Conservation (phyloP, 345 rosid species). For the Diplotaxis tenuifolia region DNA sequence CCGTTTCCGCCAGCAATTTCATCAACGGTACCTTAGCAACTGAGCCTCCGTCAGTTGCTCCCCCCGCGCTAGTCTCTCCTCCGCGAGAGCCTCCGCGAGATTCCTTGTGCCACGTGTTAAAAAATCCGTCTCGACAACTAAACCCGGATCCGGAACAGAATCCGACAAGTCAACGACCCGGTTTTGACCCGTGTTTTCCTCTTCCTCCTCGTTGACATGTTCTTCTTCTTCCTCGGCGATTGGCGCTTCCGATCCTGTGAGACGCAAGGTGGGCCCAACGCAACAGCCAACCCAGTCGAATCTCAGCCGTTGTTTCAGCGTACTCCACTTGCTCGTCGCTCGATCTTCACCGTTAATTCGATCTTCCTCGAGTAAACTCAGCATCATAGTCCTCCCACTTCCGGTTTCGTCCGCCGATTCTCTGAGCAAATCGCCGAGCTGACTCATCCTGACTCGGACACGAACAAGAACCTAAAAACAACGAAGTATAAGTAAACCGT, state of each 20-base stretch:
- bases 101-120: conserved; percentile 47
- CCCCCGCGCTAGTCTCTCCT: conserved; percentile 60
- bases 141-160: not conserved
- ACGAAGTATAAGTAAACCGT: not conserved
- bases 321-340: conserved; percentile 50
- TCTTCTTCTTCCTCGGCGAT: conserved; percentile 14
- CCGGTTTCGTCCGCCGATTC: conserved; percentile 21
- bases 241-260: conserved; percentile 37
- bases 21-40: conserved; percentile 55
- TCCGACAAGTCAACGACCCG: conserved; percentile 9
- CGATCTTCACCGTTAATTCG: conserved; percentile 42
- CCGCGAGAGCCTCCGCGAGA: conserved; percentile 76
- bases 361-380: conserved; percentile 32
- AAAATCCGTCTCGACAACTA: conserved; percentile 19
- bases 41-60: conserved; percentile 9
- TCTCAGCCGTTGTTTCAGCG: conserved; percentile 61
- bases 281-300: conserved; percentile 69
- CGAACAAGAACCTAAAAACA: not conserved
- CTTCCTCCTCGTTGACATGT: conserved; percentile 32
- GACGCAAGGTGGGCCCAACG: conserved; percentile 48
- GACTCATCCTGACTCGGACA: conserved; percentile 30
- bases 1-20: conserved; percentile 47
- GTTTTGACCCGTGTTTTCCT: conserved; percentile 14
- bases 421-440: conserved; percentile 36
- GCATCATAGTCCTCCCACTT: conserved; percentile 32